A percentile compares a stretch with the other conserved stretches of the same genome.
These are phyloP conservation scores for Aspergillaceae sp. DNA, from an alignment of 2,329 filamentous ascomycete genomes.

Conservation along the genomic window DNA sequence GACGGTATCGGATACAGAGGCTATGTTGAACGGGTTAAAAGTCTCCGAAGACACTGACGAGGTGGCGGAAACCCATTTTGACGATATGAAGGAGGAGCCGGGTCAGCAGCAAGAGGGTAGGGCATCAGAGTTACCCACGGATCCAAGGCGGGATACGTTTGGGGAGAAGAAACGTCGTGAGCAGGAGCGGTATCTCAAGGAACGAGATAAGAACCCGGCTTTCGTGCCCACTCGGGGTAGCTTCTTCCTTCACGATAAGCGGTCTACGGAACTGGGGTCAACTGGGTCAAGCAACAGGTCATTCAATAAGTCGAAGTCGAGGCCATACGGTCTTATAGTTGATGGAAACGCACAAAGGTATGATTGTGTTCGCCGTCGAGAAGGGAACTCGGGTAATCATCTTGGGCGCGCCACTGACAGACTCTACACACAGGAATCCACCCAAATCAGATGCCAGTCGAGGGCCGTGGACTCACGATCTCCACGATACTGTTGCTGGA, in stretches of 20 bases:
- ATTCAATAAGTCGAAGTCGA: constrained; percentile 43
- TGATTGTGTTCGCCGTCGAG: constrained; percentile 1
- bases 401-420: constrained; percentile 16
- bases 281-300: constrained; percentile 61
- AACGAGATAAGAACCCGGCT: constrained; percentile 77
- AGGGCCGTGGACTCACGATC: constrained; percentile 84
- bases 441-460: constrained; percentile 50
- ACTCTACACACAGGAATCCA: constrained; percentile 26
- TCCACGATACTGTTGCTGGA: constrained; percentile 61
- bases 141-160: constrained; percentile 45
- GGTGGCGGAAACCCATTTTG: constrained; percentile 43
- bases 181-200: constrained; percentile 83
- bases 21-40: constrained; percentile 53
- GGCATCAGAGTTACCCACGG: constrained; percentile 31
- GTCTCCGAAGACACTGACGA: constrained; percentile 34
- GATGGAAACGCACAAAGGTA: constrained; percentile 40
- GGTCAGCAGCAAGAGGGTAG: constrained; percentile 19
- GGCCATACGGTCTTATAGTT: constrained; percentile 43
- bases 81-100: constrained; percentile 31
- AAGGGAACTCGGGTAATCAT: no score
- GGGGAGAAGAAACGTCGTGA: constrained; percentile 70
- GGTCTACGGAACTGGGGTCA: constrained; percentile 64
- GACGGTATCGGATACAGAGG: constrained; percentile 48
- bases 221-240: constrained; percentile 90
- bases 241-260: constrained; percentile 96